Conservation (phyloP, 495 filamentous ascomycete genomes). For the Penicillium samsonianum region DNA sequence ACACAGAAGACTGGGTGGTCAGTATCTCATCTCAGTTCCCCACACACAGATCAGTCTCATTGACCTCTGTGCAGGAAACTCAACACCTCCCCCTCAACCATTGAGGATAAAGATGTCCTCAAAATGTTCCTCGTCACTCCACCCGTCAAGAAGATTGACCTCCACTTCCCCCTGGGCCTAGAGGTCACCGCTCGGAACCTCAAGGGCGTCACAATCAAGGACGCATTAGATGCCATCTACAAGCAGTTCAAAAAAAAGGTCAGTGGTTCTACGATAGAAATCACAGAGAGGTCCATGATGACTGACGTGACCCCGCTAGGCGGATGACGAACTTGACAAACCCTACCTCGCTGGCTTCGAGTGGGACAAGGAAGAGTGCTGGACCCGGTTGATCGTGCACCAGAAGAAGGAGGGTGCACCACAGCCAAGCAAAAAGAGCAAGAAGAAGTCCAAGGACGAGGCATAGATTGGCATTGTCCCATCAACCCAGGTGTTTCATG, state of each 20-base stretch:
- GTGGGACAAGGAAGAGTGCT: constrained; percentile 88
- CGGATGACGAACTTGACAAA: constrained; percentile 80
- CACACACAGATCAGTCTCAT: constrained; percentile 9
- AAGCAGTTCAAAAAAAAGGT: constrained; percentile 95
- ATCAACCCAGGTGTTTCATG: not conserved
- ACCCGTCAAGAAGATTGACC: constrained; percentile 88
- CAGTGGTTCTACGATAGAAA: constrained; percentile 20
- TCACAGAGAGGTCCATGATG: not conserved
- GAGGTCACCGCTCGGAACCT: constrained; percentile 86
- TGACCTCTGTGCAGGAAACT: constrained; percentile 65
- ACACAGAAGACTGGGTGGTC: constrained; percentile 91
- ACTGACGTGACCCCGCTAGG: constrained; percentile 49
- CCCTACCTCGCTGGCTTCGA: constrained; percentile 90
- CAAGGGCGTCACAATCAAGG: constrained; percentile 93
- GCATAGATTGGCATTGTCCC: constrained; percentile 28
- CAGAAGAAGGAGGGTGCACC: constrained; percentile 67
- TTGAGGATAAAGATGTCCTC: constrained; percentile 80
- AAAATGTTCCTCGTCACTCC: constrained; percentile 78
- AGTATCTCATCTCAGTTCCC: constrained; percentile 29
- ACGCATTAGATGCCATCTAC: constrained; percentile 89
- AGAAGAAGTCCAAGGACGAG: constrained; percentile 57
- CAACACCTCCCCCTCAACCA: constrained; percentile 73
- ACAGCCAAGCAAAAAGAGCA: constrained; percentile 65
- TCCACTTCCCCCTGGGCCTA: constrained; percentile 83
- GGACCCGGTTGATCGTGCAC: constrained; percentile 75